Conservation (phyloP, 1,139 yeast genomes). For the Meyerozyma carpophila region DNA sequence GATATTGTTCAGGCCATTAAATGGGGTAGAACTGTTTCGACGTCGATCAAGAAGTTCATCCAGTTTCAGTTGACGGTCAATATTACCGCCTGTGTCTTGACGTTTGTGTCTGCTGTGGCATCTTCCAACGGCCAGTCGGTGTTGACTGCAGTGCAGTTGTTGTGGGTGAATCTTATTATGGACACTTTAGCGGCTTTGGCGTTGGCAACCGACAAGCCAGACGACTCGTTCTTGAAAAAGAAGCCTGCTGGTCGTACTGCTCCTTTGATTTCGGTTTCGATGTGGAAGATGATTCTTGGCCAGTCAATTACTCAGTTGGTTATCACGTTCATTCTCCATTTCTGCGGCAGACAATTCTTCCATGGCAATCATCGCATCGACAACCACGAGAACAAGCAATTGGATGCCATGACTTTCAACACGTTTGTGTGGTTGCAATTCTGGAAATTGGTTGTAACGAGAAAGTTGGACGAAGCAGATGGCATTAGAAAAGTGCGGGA, state of each 20-base stretch:
- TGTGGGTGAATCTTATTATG: conserved; percentile 98
- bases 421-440: conserved; percentile 97
- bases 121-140: conserved; percentile 76
- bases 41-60: conserved; percentile 88
- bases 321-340: conserved; percentile 76
- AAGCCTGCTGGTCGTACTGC: conserved; percentile 80
- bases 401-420: conserved; percentile 86
- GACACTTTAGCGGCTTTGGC: conserved; percentile 98
- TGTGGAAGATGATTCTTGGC: conserved; percentile 98
- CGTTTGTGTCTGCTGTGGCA: conserved; percentile 91
- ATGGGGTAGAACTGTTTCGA: conserved; percentile 98
- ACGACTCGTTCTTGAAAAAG: conserved; percentile 67
- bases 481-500: conserved; percentile 53
- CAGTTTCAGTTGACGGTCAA: conserved; percentile 96
- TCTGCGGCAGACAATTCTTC: conserved; percentile 66
- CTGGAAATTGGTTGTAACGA: conserved; percentile 85
- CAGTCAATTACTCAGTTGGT: conserved; percentile 75
- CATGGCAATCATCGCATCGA: conserved; percentile 34
- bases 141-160: conserved; percentile 90
- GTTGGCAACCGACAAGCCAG: conserved; percentile 95
- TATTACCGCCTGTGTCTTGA: conserved; percentile 87
- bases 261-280: conserved; percentile 81
- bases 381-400: conserved; percentile 48
- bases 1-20: conserved; percentile 97
- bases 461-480: conserved; percentile 88